A percentile compares a stretch with the other conserved stretches of the same genome.
phyloP scores from a whole-genome alignment of 495 filamentous ascomycete genomes.

The Penicillium goetzii region DNA sequence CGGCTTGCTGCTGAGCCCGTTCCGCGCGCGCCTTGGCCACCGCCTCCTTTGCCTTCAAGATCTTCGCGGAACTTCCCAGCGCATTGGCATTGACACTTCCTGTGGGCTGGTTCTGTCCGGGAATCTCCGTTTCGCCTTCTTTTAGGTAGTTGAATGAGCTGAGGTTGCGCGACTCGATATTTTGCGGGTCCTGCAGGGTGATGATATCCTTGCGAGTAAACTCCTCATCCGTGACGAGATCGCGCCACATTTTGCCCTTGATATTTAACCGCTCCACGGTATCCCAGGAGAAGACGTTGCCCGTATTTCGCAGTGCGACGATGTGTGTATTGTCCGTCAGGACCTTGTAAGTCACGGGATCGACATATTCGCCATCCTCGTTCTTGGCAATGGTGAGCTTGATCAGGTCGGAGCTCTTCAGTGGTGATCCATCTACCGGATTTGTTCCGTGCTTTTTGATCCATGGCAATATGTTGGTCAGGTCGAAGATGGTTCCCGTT shows the following conservation, averaged over 20 bases:
- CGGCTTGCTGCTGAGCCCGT: slow-evolving; percentile 46
- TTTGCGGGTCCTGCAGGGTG: slow-evolving; percentile 95
- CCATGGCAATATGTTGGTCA: slow-evolving; percentile 88
- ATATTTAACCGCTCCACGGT: slow-evolving; percentile 94
- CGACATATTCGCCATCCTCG: slow-evolving; percentile 88
- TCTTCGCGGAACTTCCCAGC: slow-evolving; percentile 81
- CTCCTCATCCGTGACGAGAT: slow-evolving; percentile 84
- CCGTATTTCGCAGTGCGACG: slow-evolving; percentile 82
- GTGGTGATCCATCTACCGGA: slow-evolving; percentile 77
- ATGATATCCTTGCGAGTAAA: slow-evolving; percentile 94
- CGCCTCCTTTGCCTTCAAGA: slow-evolving; percentile 88
- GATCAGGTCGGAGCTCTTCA: slow-evolving; percentile 82
- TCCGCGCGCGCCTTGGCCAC: slow-evolving; percentile 79
- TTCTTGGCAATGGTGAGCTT: slow-evolving; percentile 92
- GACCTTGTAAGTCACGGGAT: slow-evolving; percentile 96
- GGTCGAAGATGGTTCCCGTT: slow-evolving; percentile 80
- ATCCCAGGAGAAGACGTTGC: slow-evolving; percentile 95
- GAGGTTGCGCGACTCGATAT: slow-evolving; percentile 79
- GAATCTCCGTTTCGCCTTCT: slow-evolving; percentile 73
- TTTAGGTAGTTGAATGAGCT: slow-evolving; percentile 88
- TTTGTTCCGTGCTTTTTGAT: slow-evolving; percentile 91
- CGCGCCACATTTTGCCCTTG: slow-evolving; percentile 95
- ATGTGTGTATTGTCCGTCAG: slow-evolving; percentile 98
- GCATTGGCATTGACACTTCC: slow-evolving; percentile 75
- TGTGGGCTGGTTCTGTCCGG: slow-evolving; percentile 60